Evolutionary conservation across 257 asterid genomes (phyloP).

Genomic region (Linaria vulgaris): DNA sequence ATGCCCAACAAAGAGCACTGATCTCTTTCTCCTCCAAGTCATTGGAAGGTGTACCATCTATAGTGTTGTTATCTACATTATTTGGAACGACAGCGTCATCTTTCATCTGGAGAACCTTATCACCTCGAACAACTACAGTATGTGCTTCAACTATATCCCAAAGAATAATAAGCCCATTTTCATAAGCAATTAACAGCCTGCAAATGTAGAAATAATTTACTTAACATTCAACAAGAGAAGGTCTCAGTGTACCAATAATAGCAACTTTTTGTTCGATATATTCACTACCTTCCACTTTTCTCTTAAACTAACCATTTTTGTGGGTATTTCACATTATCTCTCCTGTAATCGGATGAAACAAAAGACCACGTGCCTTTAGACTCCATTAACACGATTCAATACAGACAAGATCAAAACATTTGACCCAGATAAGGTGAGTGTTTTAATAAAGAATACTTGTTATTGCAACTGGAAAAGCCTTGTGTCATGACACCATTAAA

Average conservation of each 20-base stretch:
- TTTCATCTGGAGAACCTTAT: slow-evolving; percentile 67
- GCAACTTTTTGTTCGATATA: slow-evolving; percentile 19
- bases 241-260: slow-evolving; percentile 13
- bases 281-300: slow-evolving; percentile 19
- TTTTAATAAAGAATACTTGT: background rate
- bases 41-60: slow-evolving; percentile 38
- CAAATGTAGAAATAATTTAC: slow-evolving; percentile 24
- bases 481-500: slow-evolving; percentile 5
- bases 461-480: slow-evolving; percentile 1
- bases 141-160: slow-evolving; percentile 77
- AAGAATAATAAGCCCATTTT: slow-evolving; percentile 74
- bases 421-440: background rate
- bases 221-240: slow-evolving; percentile 18
- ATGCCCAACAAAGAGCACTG: slow-evolving; percentile 90
- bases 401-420: slow-evolving; percentile 2
- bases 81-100: slow-evolving; percentile 42
- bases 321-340: slow-evolving; percentile 5
- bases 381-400: background rate
- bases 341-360: slow-evolving; percentile 1
- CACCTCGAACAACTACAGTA: slow-evolving; percentile 62
- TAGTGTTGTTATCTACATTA: slow-evolving; percentile 33
- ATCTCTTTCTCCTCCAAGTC: slow-evolving; percentile 78
- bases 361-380: background rate
- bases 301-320: background rate
- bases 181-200: slow-evolving; percentile 86